Evolutionary conservation across 2,329 filamentous ascomycete species (phyloP).

Genomic region (Diaporthe sp.): DNA sequence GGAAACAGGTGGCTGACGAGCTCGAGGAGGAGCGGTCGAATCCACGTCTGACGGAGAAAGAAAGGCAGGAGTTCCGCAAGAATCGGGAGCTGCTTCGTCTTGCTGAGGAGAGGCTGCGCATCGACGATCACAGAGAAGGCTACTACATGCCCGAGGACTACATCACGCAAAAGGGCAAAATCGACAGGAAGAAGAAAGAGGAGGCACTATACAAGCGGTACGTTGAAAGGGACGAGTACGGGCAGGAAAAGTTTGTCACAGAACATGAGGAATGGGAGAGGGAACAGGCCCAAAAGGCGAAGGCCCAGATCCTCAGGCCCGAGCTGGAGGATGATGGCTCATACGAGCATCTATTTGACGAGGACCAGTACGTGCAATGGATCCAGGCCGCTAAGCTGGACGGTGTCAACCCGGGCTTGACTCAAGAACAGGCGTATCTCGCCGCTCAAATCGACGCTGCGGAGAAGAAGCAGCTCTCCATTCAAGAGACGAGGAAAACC

Average conservation of each 20-base stretch:
- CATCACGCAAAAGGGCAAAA: slow-evolving; percentile 92
- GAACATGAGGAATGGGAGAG: slow-evolving; percentile 97
- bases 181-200: slow-evolving; percentile 88
- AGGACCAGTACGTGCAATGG: slow-evolving; percentile 89
- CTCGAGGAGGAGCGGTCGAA: slow-evolving; percentile 84
- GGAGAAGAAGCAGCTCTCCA: slow-evolving; percentile 87
- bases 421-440: slow-evolving; percentile 82
- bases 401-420: slow-evolving; percentile 78
- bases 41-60: slow-evolving; percentile 78
- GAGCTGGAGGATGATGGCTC: slow-evolving; percentile 84
- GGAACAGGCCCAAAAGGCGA: slow-evolving; percentile 89
- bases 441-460: slow-evolving; percentile 88
- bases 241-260: slow-evolving; percentile 89
- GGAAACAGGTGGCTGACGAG: slow-evolving; percentile 92
- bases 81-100: slow-evolving; percentile 87
- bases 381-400: slow-evolving; percentile 68
- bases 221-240: slow-evolving; percentile 87
- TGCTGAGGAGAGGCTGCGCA: slow-evolving; percentile 85
- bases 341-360: slow-evolving; percentile 95
- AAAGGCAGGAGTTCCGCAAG: slow-evolving; percentile 89
- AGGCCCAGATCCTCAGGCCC: slow-evolving; percentile 82
- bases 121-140: slow-evolving; percentile 93
- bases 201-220: slow-evolving; percentile 92
- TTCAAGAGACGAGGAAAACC: slow-evolving; percentile 91
- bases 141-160: slow-evolving; percentile 96